Evolutionary conservation across 345 rosid genomes (phyloP), one percentile per base, ranked within the genome.

Genomic region (Lumnitzera littorea): DNA sequence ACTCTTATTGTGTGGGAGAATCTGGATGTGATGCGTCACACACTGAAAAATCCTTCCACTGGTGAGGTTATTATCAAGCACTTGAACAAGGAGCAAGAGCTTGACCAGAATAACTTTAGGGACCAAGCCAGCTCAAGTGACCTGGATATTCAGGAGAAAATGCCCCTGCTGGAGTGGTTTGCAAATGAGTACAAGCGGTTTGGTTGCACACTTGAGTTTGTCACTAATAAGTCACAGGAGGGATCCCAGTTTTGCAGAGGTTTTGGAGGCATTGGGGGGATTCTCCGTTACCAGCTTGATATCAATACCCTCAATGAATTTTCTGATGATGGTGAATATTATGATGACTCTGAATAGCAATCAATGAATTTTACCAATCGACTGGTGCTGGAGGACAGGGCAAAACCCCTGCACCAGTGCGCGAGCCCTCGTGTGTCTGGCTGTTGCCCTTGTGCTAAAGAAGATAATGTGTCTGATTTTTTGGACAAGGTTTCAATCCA

Each of bases 171-270:
- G 15, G 91, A 85, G 72, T 85, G 91, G 91, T 80, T 85, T 65
- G 91, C 88, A 12, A 82, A 78, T 50, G 84, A 80, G 47, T 85
- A 85, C 70, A 78, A 55, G 81, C 59, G 57, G 49, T 85, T 82
- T 69, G 91, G 91, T 29, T 85, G 91, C 70, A 56, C 64, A 2
- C 84, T 85, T 0, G 84, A 85, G 77, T 82, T 85, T 64, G 86
- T 85, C 56, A 85, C 91, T 24, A 85, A 85, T 75, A 82, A 82
- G 47, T 82, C 91, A 6, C 84, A 85, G 55, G 88, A 85, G 63
- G 91, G 86, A 20, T 85, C 91, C 58, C 88, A 85, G 74, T 82
- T 85, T 64, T 85, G 84, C 72, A 68, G 91, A 49, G 91, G 88
- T 14, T 82, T 82, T 74, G 91, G 91, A 9, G 91, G 91, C 43